Percentiles rank a stretch among this genome's conserved stretches.
These are phyloP conservation scores for Pythium phragmiticola DNA, from an alignment of 352 stramenopile genomes.

Conservation along the genomic window DNA sequence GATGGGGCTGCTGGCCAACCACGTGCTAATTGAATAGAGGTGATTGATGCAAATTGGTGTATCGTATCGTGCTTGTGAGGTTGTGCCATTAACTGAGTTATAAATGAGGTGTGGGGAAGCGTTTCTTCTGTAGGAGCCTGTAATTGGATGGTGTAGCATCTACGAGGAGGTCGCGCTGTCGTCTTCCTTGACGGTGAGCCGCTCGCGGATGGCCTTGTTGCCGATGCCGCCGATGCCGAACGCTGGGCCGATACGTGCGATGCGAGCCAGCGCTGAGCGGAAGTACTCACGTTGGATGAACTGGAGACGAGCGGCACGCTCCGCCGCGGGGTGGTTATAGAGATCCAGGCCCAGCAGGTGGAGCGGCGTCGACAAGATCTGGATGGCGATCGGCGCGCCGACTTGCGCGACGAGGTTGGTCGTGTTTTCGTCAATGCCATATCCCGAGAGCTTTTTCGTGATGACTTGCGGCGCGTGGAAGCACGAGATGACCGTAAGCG, in stretches of 20 bases:
- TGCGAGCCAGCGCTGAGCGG: constrained; percentile 40
- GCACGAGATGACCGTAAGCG: constrained; percentile 49
- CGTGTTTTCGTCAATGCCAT: constrained; percentile 28
- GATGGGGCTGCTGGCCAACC: constrained; percentile 16
- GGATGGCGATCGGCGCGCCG: constrained; percentile 39
- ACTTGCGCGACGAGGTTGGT: constrained; percentile 45
- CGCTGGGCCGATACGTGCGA: constrained; percentile 54
- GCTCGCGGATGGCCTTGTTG: constrained; percentile 36
- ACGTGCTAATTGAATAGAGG: not conserved
- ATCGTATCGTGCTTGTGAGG: no score
- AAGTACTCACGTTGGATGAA: constrained; percentile 55
- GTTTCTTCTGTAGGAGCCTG: no score
- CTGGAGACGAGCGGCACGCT: constrained; percentile 20
- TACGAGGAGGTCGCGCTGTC: not conserved
- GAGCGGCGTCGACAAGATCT: constrained; percentile 60
- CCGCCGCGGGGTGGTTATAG: constrained; percentile 46
- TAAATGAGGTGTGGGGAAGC: no score
- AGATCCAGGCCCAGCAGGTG: constrained; percentile 61
- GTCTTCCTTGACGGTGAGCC: constrained; percentile 14
- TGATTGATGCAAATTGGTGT: no score
- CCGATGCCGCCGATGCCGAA: constrained; percentile 66
- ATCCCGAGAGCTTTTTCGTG: constrained; percentile 29
- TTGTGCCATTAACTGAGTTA: no score
- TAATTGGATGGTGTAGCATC: not conserved
- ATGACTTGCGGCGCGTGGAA: constrained; percentile 52